Evolutionary conservation across 2,329 filamentous ascomycete genomes (phyloP), one percentile per base, ranked within the genome.

Genomic region (Ophiognomonia clavigignenti-juglandacearum): DNA sequence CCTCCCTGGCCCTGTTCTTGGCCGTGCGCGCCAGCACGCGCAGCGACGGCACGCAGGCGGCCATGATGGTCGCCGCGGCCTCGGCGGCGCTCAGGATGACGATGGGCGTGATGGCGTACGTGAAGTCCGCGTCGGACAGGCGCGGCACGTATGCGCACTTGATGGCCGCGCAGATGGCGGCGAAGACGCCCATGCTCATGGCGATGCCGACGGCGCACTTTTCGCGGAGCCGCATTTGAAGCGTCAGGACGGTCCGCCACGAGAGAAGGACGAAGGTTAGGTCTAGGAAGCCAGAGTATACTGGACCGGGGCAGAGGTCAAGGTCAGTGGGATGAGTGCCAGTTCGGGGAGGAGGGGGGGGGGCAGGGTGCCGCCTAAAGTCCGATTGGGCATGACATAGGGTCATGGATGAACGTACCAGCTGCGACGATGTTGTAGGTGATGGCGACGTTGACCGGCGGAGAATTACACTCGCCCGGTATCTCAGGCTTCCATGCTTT

Each of bases 321-420:
- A n/a, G n/a, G n/a, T n/a, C n/a, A n/a, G n/a, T n/a, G n/a, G n/a
- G n/a, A n/a, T n/a, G n/a, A n/a, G n/a, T n/a, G n/a, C n/a, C n/a
- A n/a, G n/a, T n/a, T n/a, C n/a, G n/a, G n/a, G n/a, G n/a, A n/a
- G n/a, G n/a, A n/a, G n/a, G n/a, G n/a, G n/a, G n/a, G n/a, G n/a
- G n/a, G n/a, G n/a, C n/a, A n/a, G n/a, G n/a, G n/a, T n/a, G n/a
- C n/a, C n/a, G n/a, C n/a, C n/a, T n/a, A n/a, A n/a, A 35, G 32
- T 16, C 4, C 16, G 32, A 35, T 3, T 1, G 5, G n/a, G 10
- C 9, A 16, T 18, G 6, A 35, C n/a, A 18, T 16, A 8, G 3
- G n/a, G n/a, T 3, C n/a, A 16, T 31, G 32, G 4, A 18, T 10
- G 10, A 23, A 39, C 72, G 80, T 20, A 84, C 80, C 0, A 29